Percentiles rank a stretch among this genome's conserved stretches.
Evolutionary conservation across 768 basidiomycete genomes (phyloP).

Genomic region (Russula ochroleuca): DNA sequence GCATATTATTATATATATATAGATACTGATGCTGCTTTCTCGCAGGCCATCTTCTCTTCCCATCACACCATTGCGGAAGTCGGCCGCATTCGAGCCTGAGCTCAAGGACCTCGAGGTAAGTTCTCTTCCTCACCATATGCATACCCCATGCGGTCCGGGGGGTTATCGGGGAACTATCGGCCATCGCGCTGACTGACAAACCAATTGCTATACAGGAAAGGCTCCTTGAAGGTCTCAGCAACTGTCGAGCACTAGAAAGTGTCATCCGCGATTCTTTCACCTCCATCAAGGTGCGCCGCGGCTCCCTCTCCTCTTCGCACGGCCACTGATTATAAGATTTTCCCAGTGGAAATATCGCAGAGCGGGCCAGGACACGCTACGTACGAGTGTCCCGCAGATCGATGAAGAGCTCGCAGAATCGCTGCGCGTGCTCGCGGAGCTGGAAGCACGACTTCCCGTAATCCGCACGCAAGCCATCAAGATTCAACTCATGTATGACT

Average conservation of each 20-base stretch:
- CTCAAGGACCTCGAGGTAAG: constrained; percentile 30
- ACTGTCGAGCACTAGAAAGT: constrained; percentile 69
- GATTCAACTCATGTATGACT: constrained; percentile 64
- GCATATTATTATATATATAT: background rate
- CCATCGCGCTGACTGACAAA: background rate
- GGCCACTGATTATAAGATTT: background rate
- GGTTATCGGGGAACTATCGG: background rate
- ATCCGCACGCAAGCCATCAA: constrained; percentile 58
- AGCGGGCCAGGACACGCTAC: constrained; percentile 51
- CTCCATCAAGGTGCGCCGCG: constrained; percentile 50
- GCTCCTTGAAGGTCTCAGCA: constrained; percentile 65
- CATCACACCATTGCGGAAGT: background rate
- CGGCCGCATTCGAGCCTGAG: constrained; percentile 16
- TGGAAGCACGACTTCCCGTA: constrained; percentile 56
- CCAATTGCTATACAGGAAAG: constrained; percentile 42
- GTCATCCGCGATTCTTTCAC: constrained; percentile 60
- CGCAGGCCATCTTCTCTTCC: background rate
- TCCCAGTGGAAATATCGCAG: constrained; percentile 53
- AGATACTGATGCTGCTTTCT: background rate
- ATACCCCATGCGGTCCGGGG: background rate
- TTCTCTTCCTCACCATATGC: background rate
- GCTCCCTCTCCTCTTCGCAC: background rate
- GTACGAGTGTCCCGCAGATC: constrained; percentile 59
- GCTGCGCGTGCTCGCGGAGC: constrained; percentile 50
- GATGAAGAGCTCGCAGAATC: constrained; percentile 58